A percentile compares a stretch with the other conserved stretches of the same genome.
These are phyloP conservation scores for Cyberlindnera americana DNA, from an alignment of 805 yeast genomes.

Conservation along the genomic window DNA sequence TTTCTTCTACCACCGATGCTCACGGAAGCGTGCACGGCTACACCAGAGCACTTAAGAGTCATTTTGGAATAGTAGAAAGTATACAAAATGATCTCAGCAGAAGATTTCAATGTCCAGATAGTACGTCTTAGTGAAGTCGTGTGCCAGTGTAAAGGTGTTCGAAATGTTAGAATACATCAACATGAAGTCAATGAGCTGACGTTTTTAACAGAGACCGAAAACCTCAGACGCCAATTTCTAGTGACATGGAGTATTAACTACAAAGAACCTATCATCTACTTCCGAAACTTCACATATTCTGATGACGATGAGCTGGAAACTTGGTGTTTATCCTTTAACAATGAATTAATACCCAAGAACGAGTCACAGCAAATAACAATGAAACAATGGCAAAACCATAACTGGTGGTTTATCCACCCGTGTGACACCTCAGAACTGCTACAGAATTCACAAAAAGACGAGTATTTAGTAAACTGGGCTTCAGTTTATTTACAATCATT, in stretches of 20 bases:
- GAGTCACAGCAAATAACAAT: constrained; percentile 10
- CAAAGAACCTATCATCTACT: constrained; percentile 15
- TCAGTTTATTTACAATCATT: constrained; percentile 22
- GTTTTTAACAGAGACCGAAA: not conserved
- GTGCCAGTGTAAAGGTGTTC: not conserved
- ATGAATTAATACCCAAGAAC: not conserved
- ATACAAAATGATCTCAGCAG: not conserved
- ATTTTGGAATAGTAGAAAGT: no score
- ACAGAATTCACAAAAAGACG: constrained; percentile 18
- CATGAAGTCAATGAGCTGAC: not conserved
- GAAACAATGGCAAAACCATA: constrained; percentile 5
- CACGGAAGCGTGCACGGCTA: no score
- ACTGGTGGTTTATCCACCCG: constrained; percentile 37
- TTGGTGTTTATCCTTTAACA: constrained; percentile 6
- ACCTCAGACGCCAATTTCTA: not conserved
- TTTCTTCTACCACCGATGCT: no score
- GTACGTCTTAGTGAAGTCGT: not conserved
- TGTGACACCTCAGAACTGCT: constrained; percentile 35
- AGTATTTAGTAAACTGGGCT: constrained; percentile 28
- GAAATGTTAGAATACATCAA: not conserved
- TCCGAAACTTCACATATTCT: constrained; percentile 3
- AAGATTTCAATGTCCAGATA: not conserved
- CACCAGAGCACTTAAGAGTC: no score
- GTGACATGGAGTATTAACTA: constrained; percentile 8
- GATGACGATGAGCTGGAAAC: constrained; percentile 1